Base-by-base conservation (phyloP, 371 early-diverging fungal genomes). In the Apophysomyces elegans region DNA sequence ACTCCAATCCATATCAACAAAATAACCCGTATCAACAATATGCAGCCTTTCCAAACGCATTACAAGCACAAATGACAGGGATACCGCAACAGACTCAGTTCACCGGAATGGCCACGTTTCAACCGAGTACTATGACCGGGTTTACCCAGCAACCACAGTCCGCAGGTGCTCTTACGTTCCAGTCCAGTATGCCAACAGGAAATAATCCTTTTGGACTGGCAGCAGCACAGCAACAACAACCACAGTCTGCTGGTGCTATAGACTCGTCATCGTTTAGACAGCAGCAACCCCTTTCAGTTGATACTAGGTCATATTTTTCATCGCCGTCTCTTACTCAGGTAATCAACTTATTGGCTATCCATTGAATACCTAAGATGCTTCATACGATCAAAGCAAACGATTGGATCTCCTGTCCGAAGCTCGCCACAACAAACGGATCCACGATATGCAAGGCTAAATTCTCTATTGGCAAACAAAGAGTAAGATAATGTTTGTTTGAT, bases 1-100 rank as follows among this genome's bases (percentile, higher is more conserved):
- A 21, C 87, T 26, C 64, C 84, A 58, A 75, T 26, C 78, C 66
- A 65, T 68, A 67, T 18, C 68, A 61, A 56, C 56, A 44, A 60
- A 67, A 39, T 45, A 67, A 71, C 56, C 72, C 61, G 21, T 67
- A 69, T 36, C 69, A 69, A 16, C 67, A 66, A 45, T 61, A 56
- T 36, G 43, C 38, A 13, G 69, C 61, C 3, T 50, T 50, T 50
- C 21, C 54, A 21, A n/a, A 16, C 1, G 54, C 21, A 11, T 21
- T 50, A 7, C 54, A 50, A 21, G 54, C 54, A 21, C 54, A 50
- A 8, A 50, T 50, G 54, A 50, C 54, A 21, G 54, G 54, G 9
- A 18, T 50, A 7, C 54, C 54, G 21, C 21, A 18, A 18, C 54
- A 50, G 21, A 32, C 54, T 5, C 54, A 50, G 11, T 32, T 18